phyloP scores from a whole-genome alignment of 495 filamentous ascomycete genomes.

The Xylaria flabelliformis region DNA sequence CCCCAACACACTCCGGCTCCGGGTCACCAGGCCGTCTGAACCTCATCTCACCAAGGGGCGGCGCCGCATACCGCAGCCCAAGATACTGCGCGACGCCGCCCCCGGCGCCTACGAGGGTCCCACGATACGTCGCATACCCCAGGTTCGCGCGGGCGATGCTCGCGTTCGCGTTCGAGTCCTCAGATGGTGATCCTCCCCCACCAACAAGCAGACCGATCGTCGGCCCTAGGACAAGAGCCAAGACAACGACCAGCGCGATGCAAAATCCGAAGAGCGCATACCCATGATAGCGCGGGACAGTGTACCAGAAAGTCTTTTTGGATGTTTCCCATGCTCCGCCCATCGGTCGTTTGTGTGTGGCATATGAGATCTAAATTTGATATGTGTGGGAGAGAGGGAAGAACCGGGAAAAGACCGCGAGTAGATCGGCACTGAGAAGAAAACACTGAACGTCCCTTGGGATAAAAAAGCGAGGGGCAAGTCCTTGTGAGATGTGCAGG shows the following conservation, averaged over 20 bases:
- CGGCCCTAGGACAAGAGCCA: neutral
- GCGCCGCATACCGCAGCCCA: conserved; percentile 53
- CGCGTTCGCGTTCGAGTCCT: conserved; percentile 23
- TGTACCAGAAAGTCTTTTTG: neutral
- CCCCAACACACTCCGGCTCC: conserved; percentile 22
- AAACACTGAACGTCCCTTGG: neutral
- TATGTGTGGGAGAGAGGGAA: neutral
- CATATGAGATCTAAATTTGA: neutral
- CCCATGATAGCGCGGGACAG: neutral
- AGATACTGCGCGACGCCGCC: conserved; percentile 49
- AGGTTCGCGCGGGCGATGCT: conserved; percentile 43
- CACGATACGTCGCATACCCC: conserved; percentile 52
- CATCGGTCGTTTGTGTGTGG: neutral
- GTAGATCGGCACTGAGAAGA: neutral
- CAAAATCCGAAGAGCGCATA: neutral
- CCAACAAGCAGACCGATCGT: neutral
- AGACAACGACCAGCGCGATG: neutral
- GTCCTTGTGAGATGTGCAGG: neutral
- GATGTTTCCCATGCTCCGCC: conserved; percentile 3
- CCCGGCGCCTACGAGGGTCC: conserved; percentile 34
- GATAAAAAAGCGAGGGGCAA: neutral
- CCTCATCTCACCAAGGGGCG: conserved; percentile 47
- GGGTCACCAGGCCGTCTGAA: conserved; percentile 49
- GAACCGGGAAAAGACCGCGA: neutral
- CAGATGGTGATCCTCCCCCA: neutral